phyloP scores from a whole-genome alignment of 2,329 filamentous ascomycete genomes.

The Epichloe coenophiala region DNA sequence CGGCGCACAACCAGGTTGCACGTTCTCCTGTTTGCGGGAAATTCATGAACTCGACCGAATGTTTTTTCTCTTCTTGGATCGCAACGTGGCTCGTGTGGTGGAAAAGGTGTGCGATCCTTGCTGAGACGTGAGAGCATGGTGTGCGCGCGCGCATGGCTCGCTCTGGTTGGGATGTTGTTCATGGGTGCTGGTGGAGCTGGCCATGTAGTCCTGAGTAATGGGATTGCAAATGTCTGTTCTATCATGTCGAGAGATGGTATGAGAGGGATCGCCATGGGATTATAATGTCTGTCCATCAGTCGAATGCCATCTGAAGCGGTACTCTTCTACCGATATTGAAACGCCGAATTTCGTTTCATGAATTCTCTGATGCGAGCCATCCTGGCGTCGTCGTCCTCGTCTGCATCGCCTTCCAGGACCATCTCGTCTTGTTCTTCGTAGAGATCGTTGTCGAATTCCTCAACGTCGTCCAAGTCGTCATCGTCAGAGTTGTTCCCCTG shows the following conservation, averaged over 20 bases:
- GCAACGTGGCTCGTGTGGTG: background rate
- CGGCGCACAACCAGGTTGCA: background rate
- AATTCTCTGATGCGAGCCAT: slow-evolving; percentile 26
- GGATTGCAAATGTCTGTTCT: too few relatives aligned
- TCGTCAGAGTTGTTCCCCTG: slow-evolving; percentile 40
- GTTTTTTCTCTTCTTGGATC: background rate
- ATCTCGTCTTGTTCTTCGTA: slow-evolving; percentile 24
- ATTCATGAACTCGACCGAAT: background rate
- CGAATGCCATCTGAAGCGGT: background rate
- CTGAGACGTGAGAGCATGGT: background rate
- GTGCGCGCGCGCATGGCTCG: background rate
- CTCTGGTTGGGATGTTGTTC: background rate
- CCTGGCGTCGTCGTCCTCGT: slow-evolving; percentile 21
- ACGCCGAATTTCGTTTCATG: slow-evolving; percentile 20
- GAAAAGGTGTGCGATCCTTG: background rate
- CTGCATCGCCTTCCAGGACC: slow-evolving; percentile 23
- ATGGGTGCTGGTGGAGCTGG: too few relatives aligned
- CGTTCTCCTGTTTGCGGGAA: background rate
- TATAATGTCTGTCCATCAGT: too few relatives aligned
- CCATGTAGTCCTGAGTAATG: too few relatives aligned
- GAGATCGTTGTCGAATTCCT: slow-evolving; percentile 34
- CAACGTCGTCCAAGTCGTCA: slow-evolving; percentile 41
- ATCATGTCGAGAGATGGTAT: too few relatives aligned
- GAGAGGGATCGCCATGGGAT: too few relatives aligned
- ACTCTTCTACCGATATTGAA: background rate